Conservation (phyloP, 371 early-diverging fungal genomes). For the Rhizomucor miehei region DNA sequence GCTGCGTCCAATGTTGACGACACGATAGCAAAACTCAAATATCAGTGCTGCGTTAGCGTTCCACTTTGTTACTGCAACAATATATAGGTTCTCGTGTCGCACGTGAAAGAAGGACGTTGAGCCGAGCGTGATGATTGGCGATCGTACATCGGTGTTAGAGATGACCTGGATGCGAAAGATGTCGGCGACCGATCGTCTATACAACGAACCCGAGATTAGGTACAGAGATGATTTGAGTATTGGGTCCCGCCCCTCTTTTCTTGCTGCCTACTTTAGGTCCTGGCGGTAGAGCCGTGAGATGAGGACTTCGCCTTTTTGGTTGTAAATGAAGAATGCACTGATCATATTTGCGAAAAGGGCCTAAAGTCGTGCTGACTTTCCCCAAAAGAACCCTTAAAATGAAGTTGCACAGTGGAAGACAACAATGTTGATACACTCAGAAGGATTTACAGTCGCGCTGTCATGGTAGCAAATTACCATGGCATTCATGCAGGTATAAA, state of each 20-base stretch:
- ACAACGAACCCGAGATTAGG: constrained; percentile 3
- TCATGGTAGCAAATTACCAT: no score
- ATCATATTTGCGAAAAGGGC: constrained; percentile 52
- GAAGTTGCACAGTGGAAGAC: no score
- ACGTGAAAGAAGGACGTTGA: constrained; percentile 87
- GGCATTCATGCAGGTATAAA: no score
- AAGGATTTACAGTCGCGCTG: no score
- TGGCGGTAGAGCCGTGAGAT: constrained; percentile 93
- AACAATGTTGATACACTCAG: no score
- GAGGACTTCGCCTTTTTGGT: constrained; percentile 97
- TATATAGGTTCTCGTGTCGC: constrained; percentile 85
- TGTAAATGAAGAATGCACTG: constrained; percentile 91
- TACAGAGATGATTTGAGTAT: no score
- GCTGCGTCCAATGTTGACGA: constrained; percentile 69
- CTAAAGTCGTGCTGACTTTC: no score
- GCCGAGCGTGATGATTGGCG: constrained; percentile 90
- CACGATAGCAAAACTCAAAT: constrained; percentile 83
- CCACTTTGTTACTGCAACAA: constrained; percentile 82
- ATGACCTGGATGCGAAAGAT: constrained; percentile 96
- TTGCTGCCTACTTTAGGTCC: constrained; percentile 83
- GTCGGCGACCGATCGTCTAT: constrained; percentile 94
- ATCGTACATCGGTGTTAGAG: constrained; percentile 84
- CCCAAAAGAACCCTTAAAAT: no score
- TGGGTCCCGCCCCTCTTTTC: neutral
- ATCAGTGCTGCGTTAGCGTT: constrained; percentile 84